Evolutionary conservation across 768 basidiomycete genomes (phyloP), one percentile per base, ranked within the genome.

Genomic region (Pisolithus orientalis): DNA sequence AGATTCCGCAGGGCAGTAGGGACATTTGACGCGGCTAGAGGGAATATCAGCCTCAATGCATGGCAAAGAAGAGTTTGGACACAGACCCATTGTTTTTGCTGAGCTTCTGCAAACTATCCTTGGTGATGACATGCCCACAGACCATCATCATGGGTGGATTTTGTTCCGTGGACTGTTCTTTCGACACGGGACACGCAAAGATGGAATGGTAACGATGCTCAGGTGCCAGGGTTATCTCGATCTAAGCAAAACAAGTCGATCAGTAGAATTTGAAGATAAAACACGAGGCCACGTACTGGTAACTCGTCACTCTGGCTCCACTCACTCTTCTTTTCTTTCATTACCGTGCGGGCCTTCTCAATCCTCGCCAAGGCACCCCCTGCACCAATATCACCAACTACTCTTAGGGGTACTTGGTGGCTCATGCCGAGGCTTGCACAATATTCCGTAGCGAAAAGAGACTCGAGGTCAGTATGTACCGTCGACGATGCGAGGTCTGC

Each of bases 81-180:
- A 85, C 95, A 75, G 70, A 86, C 85, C 79, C 77, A 43, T 84
- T 87, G 29, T 85, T 79, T 72, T 95, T 97, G 65, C 88, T 86
- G 44, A 99, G 73, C 66, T 94, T 91, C 57, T 83, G 82, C 57
- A 98, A 71, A 66, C 90, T 95, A 62, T 97, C 95, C 65, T 87
- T 87, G 2, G 91, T 86, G 43, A 99, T 85, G 37, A 96, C 94
- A 69, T 99, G 96, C 2, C 95, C 96, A 65, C 96, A 98, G 4
- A 75, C 72, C 77, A 99, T 87, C 89, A 97, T 94, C 92, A 96
- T 96, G 0, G 96, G 95, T 8, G 94, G 96, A 66, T 99, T 99
- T 53, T 78, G 69, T 49, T 91, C 87, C 4, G 90, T 94, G 24
- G 93, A 85, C 70, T 96, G 95, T 62, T 98, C 95, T 70, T 97